Percentiles rank a stretch among this genome's conserved stretches.
Evolutionary conservation across 768 basidiomycete genomes (phyloP).

Genomic region (Gloeopeniophorella convolvens): DNA sequence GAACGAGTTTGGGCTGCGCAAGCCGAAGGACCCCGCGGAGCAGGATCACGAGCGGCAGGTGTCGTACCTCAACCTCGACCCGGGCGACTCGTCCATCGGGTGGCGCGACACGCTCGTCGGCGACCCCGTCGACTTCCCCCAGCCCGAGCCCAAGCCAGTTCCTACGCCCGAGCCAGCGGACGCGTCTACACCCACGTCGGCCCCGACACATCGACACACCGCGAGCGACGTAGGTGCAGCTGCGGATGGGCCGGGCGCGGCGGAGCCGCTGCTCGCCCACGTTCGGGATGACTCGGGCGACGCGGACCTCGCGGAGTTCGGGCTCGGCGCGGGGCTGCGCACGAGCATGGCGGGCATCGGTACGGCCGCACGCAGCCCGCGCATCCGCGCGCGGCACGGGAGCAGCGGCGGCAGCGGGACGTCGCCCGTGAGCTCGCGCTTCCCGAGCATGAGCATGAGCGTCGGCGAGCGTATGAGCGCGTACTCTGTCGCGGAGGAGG

Average conservation of each 20-base stretch:
- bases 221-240: slow-evolving; percentile 9
- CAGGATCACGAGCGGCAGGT: slow-evolving; percentile 3
- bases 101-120: slow-evolving; percentile 19
- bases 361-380: slow-evolving; percentile 34
- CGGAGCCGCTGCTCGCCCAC: slow-evolving; percentile 31
- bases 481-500: not conserved
- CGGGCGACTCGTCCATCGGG: slow-evolving; percentile 9
- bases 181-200: not conserved
- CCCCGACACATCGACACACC: slow-evolving; percentile 4
- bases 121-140: slow-evolving; percentile 12
- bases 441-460: slow-evolving; percentile 11
- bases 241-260: not conserved
- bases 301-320: not conserved
- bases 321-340: not conserved
- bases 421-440: slow-evolving; percentile 4
- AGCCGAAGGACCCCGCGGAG: slow-evolving; percentile 9
- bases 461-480: slow-evolving; percentile 3
- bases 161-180: not conserved
- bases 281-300: slow-evolving; percentile 23
- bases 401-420: not conserved
- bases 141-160: not conserved
- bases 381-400: slow-evolving; percentile 5
- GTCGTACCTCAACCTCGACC: slow-evolving; percentile 16
- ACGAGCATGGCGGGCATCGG: slow-evolving; percentile 42
- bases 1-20: slow-evolving; percentile 19